Percentiles rank a stretch among this genome's conserved stretches.
phyloP scores from a whole-genome alignment of 2,329 filamentous ascomycete species.

The Ophiostoma angusticollis region DNA sequence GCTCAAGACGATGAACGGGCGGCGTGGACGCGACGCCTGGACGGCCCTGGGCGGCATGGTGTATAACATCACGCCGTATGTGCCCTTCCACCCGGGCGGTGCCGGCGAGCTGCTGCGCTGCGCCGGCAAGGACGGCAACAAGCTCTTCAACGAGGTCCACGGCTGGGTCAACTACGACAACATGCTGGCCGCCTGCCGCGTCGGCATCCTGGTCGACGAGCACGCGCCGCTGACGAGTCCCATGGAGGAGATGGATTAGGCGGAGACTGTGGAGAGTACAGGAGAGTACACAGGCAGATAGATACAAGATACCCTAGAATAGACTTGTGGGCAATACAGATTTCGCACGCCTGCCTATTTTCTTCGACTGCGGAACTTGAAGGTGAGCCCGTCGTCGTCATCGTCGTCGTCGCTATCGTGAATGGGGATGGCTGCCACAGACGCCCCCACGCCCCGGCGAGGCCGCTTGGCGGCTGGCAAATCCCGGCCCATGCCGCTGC shows the following conservation, averaged over 20 bases:
- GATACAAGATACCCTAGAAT: constrained; percentile 1
- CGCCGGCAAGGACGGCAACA: constrained; percentile 49
- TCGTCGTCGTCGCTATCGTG: constrained; percentile 22
- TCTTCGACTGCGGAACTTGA: constrained; percentile 39
- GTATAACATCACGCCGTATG: constrained; percentile 86
- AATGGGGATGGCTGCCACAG: constrained; percentile 2
- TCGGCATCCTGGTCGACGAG: constrained; percentile 52
- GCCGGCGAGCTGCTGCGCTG: constrained; percentile 56
- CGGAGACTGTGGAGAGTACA: background rate
- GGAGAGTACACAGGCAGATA: background rate
- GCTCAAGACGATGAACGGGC: constrained; percentile 66
- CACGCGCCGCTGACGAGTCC: constrained; percentile 21
- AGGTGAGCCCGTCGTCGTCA: constrained; percentile 44
- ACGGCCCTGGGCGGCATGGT: constrained; percentile 79
- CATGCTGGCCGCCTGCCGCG: constrained; percentile 50
- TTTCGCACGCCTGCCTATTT: too few species aligned
- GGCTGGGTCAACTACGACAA: constrained; percentile 63
- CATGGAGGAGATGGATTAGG: constrained; percentile 50
- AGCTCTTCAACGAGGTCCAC: constrained; percentile 53
- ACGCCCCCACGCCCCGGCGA: background rate
- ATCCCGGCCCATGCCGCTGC: too few species aligned
- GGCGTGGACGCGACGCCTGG: constrained; percentile 81
- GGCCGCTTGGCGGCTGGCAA: background rate
- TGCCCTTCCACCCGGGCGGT: constrained; percentile 83
- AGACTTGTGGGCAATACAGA: too few species aligned